phyloP scores from a whole-genome alignment of 192 early-diverging fungal species.

The Entophlyctis luteolus region DNA sequence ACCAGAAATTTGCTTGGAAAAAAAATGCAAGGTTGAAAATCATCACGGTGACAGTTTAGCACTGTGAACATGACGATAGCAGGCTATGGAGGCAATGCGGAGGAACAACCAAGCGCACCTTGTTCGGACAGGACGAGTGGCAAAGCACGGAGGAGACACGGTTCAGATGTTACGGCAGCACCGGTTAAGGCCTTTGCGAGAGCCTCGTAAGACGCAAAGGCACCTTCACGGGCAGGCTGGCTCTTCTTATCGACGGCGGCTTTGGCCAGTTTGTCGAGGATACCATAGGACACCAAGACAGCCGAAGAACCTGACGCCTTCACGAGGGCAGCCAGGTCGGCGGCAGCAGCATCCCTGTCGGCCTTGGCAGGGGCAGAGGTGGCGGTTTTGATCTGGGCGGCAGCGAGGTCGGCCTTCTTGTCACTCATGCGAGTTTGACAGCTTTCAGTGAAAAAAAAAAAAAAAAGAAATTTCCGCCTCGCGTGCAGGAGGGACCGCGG shows the following conservation, averaged over 20 bases:
- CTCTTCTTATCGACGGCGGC: constrained; percentile 70
- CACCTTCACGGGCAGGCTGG: constrained; percentile 59
- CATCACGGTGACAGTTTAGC: too few relatives aligned
- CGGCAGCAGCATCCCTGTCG: constrained; percentile 53
- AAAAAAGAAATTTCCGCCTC: too few relatives aligned
- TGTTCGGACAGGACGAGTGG: constrained; percentile 55
- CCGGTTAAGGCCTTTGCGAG: constrained; percentile 55
- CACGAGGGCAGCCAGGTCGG: constrained; percentile 56
- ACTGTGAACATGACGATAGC: too few relatives aligned
- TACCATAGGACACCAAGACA: constrained; percentile 53
- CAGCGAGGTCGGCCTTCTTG: constrained; percentile 15
- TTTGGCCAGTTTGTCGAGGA: constrained; percentile 56
- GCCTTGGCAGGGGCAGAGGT: constrained; percentile 32
- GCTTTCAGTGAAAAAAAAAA: too few relatives aligned
- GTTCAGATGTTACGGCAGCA: constrained; percentile 49
- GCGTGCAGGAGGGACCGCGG: too few relatives aligned
- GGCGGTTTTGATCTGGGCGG: constrained; percentile 11
- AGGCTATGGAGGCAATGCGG: too few relatives aligned
- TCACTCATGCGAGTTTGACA: too few relatives aligned
- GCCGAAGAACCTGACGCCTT: constrained; percentile 53
- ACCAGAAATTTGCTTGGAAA: too few relatives aligned
- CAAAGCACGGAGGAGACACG: constrained; percentile 62
- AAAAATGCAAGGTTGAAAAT: too few relatives aligned
- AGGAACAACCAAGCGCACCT: too few relatives aligned
- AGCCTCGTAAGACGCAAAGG: constrained; percentile 54